phyloP scores from a whole-genome alignment of 2,329 filamentous ascomycete genomes.

The Beauveria australis region DNA sequence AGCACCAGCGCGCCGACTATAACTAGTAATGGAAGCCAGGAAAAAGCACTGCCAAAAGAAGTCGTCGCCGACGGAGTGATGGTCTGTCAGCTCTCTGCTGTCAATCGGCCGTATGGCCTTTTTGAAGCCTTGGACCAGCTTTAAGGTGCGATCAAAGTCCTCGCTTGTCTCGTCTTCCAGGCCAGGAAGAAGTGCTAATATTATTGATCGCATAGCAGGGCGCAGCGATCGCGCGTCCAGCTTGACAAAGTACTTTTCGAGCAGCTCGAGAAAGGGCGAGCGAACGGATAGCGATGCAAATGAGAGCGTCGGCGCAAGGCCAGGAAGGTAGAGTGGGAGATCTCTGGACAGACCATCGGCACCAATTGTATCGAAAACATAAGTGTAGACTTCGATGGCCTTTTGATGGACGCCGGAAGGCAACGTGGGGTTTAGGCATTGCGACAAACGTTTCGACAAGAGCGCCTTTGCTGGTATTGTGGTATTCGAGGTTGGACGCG shows the following conservation, averaged over 20 bases:
- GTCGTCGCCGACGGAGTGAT: constrained; percentile 58
- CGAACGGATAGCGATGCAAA: constrained; percentile 92
- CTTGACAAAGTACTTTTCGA: constrained; percentile 71
- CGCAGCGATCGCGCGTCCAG: constrained; percentile 65
- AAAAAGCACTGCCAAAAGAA: constrained; percentile 99
- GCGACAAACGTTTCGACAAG: constrained; percentile 84
- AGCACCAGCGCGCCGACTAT: constrained; percentile 75
- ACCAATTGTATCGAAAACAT: constrained; percentile 80
- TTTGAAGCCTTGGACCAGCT: constrained; percentile 71
- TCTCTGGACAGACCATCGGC: constrained; percentile 73
- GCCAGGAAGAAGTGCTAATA: constrained; percentile 82
- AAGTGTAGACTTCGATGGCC: constrained; percentile 84
- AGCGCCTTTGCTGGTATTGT: constrained; percentile 72
- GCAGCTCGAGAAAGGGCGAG: constrained; percentile 72
- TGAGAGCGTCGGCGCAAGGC: constrained; percentile 78
- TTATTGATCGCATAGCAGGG: constrained; percentile 82
- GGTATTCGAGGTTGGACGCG: constrained; percentile 63
- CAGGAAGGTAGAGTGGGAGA: constrained; percentile 80
- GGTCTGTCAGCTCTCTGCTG: constrained; percentile 41
- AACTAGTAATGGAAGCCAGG: constrained; percentile 81
- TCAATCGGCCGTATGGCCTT: constrained; percentile 49
- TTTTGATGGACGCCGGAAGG: constrained; percentile 98
- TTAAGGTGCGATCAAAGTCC: constrained; percentile 84
- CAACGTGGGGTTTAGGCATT: constrained; percentile 87
- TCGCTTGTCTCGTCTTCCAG: constrained; percentile 95